A percentile compares a stretch with the other conserved stretches of the same genome.
Evolutionary conservation across 768 basidiomycete genomes (phyloP).

Genomic region (Russula vinacea): DNA sequence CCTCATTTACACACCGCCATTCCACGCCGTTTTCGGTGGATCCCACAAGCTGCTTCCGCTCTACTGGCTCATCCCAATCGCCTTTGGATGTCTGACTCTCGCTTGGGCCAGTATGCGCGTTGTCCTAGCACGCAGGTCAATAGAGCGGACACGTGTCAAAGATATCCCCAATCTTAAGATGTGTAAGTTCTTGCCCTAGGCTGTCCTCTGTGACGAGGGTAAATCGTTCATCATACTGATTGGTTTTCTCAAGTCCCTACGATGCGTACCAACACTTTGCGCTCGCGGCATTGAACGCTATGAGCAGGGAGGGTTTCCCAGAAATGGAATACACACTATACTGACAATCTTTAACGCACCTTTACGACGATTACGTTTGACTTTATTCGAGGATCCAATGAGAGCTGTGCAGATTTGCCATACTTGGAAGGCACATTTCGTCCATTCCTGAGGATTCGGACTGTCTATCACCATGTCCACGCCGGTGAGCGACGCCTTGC

Average conservation of each 20-base stretch:
- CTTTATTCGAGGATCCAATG: not conserved
- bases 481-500: not conserved
- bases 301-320: not conserved
- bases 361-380: conserved; percentile 1
- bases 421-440: not conserved
- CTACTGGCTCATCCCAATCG: conserved; percentile 65
- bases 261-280: conserved; percentile 37
- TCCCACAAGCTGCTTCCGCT: conserved; percentile 54
- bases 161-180: conserved; percentile 68
- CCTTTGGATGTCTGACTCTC: conserved; percentile 55
- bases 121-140: conserved; percentile 51
- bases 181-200: conserved; percentile 50
- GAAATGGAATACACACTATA: conserved; percentile 1
- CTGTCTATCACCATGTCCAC: not conserved
- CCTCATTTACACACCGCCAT: conserved; percentile 64
- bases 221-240: conserved; percentile 18
- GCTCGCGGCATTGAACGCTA: conserved; percentile 24
- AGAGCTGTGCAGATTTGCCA: not conserved
- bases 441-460: not conserved
- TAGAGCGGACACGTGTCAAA: conserved; percentile 55
- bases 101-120: conserved; percentile 60
- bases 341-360: not conserved
- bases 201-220: not conserved
- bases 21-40: conserved; percentile 67
- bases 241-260: conserved; percentile 45